These are phyloP conservation scores for Arabis hirsuta DNA, from an alignment of 345 rosid species.

Conservation along the genomic window DNA sequence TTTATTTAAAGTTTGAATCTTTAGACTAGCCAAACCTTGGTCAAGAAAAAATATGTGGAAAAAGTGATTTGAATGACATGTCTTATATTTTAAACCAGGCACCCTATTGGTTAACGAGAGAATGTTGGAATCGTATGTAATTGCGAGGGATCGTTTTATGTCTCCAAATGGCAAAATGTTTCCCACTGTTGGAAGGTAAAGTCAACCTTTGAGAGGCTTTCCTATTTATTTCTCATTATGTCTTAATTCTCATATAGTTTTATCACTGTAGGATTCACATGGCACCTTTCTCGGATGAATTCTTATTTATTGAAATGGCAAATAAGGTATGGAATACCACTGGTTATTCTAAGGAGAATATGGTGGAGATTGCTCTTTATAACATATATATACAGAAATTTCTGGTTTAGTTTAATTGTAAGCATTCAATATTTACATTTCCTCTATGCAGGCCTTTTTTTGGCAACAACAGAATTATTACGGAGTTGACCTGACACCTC, in stretches of 20 bases:
- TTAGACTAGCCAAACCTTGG: conserved; percentile 13
- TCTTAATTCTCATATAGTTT: conserved; percentile 20
- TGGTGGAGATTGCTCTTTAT: conserved; percentile 2
- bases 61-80: conserved; percentile 22
- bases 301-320: conserved; percentile 93
- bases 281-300: conserved; percentile 99
- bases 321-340: conserved; percentile 71
- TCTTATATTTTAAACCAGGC: conserved; percentile 51
- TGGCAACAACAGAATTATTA: conserved; percentile 97
- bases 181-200: conserved; percentile 90
- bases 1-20: not conserved
- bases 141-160: conserved; percentile 97
- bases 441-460: conserved; percentile 74
- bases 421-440: not conserved
- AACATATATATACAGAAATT: not conserved
- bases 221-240: not conserved
- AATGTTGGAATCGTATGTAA: conserved; percentile 95
- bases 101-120: conserved; percentile 95
- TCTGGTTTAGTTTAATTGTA: conserved; percentile 3
- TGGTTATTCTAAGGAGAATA: conserved; percentile 9
- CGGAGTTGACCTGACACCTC: conserved; percentile 88
- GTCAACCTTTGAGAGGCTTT: conserved; percentile 22
- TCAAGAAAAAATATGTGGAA: not conserved
- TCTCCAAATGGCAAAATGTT: conserved; percentile 91
- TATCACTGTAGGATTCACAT: conserved; percentile 83